Evolutionary conservation across 768 basidiomycete genomes (phyloP).

Genomic region (Suillus ampliporus): DNA sequence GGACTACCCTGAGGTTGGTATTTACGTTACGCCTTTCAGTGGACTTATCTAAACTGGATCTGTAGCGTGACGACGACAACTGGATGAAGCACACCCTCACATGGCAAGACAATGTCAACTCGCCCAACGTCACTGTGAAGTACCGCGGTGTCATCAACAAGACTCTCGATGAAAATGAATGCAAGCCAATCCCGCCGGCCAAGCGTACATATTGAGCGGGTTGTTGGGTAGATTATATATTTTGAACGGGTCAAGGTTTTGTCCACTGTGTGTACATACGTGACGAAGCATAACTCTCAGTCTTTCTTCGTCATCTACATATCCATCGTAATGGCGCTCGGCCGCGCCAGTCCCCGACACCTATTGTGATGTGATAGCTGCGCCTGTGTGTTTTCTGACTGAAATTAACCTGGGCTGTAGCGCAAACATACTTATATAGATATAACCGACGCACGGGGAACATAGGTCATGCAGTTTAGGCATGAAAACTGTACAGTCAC

Average conservation of each 20-base stretch:
- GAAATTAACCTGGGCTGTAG: no score
- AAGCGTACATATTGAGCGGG: conserved; percentile 83
- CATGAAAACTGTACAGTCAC: no score
- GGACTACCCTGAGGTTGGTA: conserved; percentile 86
- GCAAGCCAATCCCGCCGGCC: conserved; percentile 96
- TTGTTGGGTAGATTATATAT: neutral
- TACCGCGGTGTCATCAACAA: conserved; percentile 86
- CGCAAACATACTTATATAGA: no score
- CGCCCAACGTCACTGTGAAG: conserved; percentile 85
- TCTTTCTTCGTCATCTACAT: conserved; percentile 46
- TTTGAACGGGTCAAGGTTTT: neutral
- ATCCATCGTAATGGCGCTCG: no score
- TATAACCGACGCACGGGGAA: no score
- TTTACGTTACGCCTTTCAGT: neutral
- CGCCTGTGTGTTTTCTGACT: no score
- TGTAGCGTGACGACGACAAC: conserved; percentile 85
- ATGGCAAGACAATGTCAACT: conserved; percentile 79
- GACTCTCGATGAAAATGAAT: conserved; percentile 95
- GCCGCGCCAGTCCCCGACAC: no score
- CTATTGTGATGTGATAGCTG: no score
- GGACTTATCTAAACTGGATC: conserved; percentile 6
- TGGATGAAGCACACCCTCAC: conserved; percentile 98
- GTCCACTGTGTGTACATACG: neutral
- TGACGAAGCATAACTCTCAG: conserved; percentile 50
- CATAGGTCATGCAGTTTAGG: no score